Evolutionary conservation across 2,329 filamentous ascomycete genomes (phyloP).

Genomic region (Trichoderma aggressivum): DNA sequence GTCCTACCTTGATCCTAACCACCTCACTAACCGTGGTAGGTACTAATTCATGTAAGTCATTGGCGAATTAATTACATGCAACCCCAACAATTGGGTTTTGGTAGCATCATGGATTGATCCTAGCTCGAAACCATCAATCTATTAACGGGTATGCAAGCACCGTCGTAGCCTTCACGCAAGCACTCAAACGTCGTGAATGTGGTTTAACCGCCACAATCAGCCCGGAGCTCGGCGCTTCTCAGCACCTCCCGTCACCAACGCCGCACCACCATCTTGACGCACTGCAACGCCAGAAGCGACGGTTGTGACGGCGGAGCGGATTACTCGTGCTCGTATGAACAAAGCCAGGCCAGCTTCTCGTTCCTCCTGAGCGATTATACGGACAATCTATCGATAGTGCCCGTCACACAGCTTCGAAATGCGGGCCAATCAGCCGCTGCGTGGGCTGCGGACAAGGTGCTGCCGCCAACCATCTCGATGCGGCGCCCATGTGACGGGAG

Average conservation of each 20-base stretch:
- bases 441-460: slow-evolving; percentile 8
- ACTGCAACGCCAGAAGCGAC: slow-evolving; percentile 15
- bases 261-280: slow-evolving; percentile 9
- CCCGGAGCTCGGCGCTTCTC: slow-evolving; percentile 16
- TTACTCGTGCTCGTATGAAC: no score
- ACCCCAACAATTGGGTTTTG: background rate
- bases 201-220: background rate
- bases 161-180: background rate
- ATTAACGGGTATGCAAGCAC: background rate
- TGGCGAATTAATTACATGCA: background rate
- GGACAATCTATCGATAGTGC: slow-evolving; percentile 8
- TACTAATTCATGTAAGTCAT: background rate
- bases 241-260: slow-evolving; percentile 12
- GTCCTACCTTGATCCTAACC: background rate
- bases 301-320: slow-evolving; percentile 4
- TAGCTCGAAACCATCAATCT: background rate
- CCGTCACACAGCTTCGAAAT: slow-evolving; percentile 1
- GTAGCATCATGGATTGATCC: background rate
- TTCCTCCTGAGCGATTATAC: slow-evolving; percentile 8
- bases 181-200: background rate
- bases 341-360: background rate
- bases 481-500: slow-evolving; percentile 17
- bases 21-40: background rate
- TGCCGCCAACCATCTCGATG: background rate
- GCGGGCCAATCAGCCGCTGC: slow-evolving; percentile 11